These are phyloP conservation scores for Dendrothele bispora DNA, from an alignment of 768 basidiomycete genomes.

Conservation along the genomic window DNA sequence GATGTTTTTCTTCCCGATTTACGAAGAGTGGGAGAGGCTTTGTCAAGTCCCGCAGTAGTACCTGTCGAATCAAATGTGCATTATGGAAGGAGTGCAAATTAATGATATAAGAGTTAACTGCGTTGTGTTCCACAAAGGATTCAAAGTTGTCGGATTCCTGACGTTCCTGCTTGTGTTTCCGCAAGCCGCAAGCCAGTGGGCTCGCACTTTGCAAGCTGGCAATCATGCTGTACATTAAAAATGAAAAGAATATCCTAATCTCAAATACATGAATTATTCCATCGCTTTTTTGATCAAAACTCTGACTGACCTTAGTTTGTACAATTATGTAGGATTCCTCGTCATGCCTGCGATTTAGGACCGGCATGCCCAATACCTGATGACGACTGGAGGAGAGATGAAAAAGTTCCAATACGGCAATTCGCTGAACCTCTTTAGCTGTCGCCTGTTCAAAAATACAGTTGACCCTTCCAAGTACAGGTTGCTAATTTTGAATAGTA, in stretches of 20 bases:
- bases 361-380: not conserved
- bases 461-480: not conserved
- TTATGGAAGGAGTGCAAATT: conserved; percentile 6
- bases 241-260: not conserved
- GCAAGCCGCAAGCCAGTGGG: not conserved
- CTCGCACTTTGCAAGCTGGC: not conserved
- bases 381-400: not conserved
- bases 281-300: not conserved
- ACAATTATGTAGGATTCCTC: not conserved
- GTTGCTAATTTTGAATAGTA: no score
- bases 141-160: conserved; percentile 1
- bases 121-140: conserved; percentile 2
- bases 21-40: conserved; percentile 2
- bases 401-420: not conserved
- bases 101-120: not conserved
- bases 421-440: not conserved
- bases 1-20: not conserved
- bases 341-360: not conserved
- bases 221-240: conserved; percentile 1
- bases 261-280: not conserved
- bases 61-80: conserved; percentile 3
- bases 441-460: not conserved
- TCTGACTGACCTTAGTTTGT: not conserved
- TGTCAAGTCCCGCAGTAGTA: conserved; percentile 1
- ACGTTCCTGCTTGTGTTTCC: not conserved